These are phyloP conservation scores for Neurospora sp. DNA, from an alignment of 495 filamentous ascomycete genomes.

Conservation along the genomic window DNA sequence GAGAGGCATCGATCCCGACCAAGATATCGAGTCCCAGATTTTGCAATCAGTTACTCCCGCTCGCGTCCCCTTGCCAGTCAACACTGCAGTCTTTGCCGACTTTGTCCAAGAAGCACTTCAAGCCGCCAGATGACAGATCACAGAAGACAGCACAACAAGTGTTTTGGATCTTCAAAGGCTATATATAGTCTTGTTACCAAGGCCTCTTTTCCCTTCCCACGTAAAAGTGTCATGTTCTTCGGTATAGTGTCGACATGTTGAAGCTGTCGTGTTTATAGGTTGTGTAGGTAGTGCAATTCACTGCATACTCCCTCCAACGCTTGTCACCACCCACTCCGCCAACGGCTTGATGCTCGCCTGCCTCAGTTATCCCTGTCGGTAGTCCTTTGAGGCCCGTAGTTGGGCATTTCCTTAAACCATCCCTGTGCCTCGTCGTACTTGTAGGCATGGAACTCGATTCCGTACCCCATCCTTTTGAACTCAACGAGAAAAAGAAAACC, in stretches of 20 bases:
- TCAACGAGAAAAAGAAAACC: background rate
- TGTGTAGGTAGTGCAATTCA: too few species aligned
- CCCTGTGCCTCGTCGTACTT: conserved; percentile 64
- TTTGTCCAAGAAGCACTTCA: conserved; percentile 12
- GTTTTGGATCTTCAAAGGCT: background rate
- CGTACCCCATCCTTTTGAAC: conserved; percentile 32
- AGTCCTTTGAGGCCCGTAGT: conserved; percentile 59
- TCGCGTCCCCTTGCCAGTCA: background rate
- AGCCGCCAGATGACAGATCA: background rate
- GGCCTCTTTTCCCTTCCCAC: background rate
- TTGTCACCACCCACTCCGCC: too few species aligned
- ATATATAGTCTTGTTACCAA: background rate
- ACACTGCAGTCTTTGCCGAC: conserved; percentile 4
- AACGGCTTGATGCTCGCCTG: too few species aligned
- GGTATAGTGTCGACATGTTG: too few species aligned
- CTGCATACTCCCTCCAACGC: too few species aligned
- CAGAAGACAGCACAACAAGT: background rate
- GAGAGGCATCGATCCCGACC: conserved; percentile 18
- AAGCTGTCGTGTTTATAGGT: too few species aligned
- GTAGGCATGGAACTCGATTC: conserved; percentile 92
- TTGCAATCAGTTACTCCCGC: background rate
- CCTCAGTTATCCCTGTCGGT: conserved; percentile 26
- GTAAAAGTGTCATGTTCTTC: too few species aligned
- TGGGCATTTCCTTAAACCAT: conserved; percentile 72
- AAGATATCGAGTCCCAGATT: background rate